A percentile compares a stretch with the other conserved stretches of the same genome.
phyloP scores from a whole-genome alignment of 2,329 filamentous ascomycete species.

The Colletotrichum sansevieriae region DNA sequence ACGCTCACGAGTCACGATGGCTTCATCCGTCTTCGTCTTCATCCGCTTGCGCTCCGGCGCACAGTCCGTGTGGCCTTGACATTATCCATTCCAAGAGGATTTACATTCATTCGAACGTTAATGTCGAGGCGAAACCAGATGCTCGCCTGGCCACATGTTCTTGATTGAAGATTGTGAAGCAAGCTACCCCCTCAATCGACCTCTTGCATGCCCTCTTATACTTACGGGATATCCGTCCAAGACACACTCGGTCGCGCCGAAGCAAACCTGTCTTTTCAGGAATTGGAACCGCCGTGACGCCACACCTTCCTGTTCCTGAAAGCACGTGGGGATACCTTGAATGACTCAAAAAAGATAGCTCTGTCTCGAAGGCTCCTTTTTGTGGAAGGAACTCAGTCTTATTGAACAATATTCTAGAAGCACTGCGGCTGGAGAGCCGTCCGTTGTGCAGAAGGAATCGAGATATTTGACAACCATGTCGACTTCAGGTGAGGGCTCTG shows the following conservation, averaged over 20 bases:
- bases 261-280: background rate
- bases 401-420: background rate
- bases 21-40: background rate
- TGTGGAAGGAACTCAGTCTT: too few relatives aligned
- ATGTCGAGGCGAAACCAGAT: too few relatives aligned
- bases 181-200: too few relatives aligned
- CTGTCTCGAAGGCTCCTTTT: too few relatives aligned
- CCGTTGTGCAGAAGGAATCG: background rate
- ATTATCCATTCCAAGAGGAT: too few relatives aligned
- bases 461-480: background rate
- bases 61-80: too few relatives aligned
- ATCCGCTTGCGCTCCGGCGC: background rate
- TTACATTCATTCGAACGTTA: too few relatives aligned
- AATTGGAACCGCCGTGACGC: background rate
- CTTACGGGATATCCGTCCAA: too few relatives aligned
- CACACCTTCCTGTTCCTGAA: conserved; percentile 5
- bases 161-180: too few relatives aligned
- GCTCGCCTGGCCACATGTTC: too few relatives aligned
- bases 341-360: background rate
- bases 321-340: background rate
- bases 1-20: conserved; percentile 18
- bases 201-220: too few relatives aligned
- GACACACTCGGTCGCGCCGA: background rate
- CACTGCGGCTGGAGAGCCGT: background rate
- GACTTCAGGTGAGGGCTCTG: background rate